Percentiles rank a stretch among this genome's conserved stretches.
Conservation (phyloP, 257 asterid genomes). For the Solanum pennellii region DNA sequence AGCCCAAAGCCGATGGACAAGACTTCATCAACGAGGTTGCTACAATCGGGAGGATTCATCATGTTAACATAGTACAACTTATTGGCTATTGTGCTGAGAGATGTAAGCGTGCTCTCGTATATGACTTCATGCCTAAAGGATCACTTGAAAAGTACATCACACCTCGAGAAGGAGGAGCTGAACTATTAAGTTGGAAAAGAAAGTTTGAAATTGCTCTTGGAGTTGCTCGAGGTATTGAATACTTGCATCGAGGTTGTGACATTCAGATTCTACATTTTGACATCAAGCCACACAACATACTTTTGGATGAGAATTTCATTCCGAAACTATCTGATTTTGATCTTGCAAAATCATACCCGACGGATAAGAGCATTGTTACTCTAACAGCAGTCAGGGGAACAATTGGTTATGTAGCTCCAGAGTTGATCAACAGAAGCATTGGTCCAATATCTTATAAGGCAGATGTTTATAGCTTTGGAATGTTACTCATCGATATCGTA, state of each 20-base stretch:
- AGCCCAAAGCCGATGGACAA: not conserved
- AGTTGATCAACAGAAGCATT: conserved; percentile 4
- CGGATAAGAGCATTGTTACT: not conserved
- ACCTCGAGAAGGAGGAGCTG: not conserved
- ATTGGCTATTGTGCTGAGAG: conserved; percentile 1
- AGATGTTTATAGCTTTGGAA: conserved; percentile 19
- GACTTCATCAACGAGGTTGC: conserved; percentile 12
- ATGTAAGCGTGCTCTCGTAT: not conserved
- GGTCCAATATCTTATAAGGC: conserved; percentile 10
- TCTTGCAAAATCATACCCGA: conserved; percentile 1
- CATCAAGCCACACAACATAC: conserved; percentile 16
- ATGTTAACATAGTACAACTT: not conserved
- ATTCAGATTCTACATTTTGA: conserved; percentile 13
- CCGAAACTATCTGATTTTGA: conserved; percentile 16
- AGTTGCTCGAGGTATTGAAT: conserved; percentile 3
- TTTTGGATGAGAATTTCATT: conserved; percentile 1
- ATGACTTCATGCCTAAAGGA: not conserved
- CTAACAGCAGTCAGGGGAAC: conserved; percentile 12
- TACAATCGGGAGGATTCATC: not conserved
- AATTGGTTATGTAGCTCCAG: conserved; percentile 19
- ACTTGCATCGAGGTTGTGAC: not conserved
- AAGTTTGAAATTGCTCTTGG: conserved; percentile 4
- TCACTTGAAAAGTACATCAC: conserved; percentile 5
- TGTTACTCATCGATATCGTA: conserved; percentile 8
- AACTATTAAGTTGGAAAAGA: not conserved